phyloP scores from a whole-genome alignment of 116 monocot genomes.

The Phalaenopsis hybrid region DNA sequence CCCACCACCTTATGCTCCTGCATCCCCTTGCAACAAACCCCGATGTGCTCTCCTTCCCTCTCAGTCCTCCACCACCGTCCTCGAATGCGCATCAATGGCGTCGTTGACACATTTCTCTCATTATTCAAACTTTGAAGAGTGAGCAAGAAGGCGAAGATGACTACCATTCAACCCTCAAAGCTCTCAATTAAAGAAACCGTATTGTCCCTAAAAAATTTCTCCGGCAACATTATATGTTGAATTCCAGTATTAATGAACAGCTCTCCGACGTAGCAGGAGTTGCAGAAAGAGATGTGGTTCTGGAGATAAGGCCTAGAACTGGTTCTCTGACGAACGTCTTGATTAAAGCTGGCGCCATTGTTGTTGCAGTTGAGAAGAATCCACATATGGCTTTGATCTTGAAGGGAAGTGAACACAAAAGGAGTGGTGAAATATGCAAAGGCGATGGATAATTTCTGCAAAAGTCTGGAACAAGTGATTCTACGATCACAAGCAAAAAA shows the following conservation, averaged over 20 bases:
- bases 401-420: slow-evolving; percentile 24
- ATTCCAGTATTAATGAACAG: slow-evolving; percentile 68
- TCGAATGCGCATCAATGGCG: background rate
- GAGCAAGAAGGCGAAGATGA: slow-evolving; percentile 33
- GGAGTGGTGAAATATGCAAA: too few relatives aligned
- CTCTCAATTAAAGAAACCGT: slow-evolving; percentile 74
- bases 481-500: too few relatives aligned
- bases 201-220: slow-evolving; percentile 69
- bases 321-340: slow-evolving; percentile 14
- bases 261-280: slow-evolving; percentile 48
- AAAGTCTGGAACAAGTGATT: too few relatives aligned
- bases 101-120: background rate
- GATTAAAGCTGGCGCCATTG: slow-evolving; percentile 59
- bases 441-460: too few relatives aligned
- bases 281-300: slow-evolving; percentile 66
- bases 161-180: slow-evolving; percentile 62
- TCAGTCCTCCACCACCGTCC: background rate
- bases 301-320: slow-evolving; percentile 84
- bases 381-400: slow-evolving; percentile 64
- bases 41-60: background rate
- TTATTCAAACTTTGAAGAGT: background rate
- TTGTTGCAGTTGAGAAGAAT: slow-evolving; percentile 70
- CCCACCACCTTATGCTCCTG: too few relatives aligned
- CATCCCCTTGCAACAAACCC: background rate
- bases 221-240: slow-evolving; percentile 93